Evolutionary conservation across 2,329 filamentous ascomycete genomes (phyloP).

Genomic region (Metarhizium guizhouense): DNA sequence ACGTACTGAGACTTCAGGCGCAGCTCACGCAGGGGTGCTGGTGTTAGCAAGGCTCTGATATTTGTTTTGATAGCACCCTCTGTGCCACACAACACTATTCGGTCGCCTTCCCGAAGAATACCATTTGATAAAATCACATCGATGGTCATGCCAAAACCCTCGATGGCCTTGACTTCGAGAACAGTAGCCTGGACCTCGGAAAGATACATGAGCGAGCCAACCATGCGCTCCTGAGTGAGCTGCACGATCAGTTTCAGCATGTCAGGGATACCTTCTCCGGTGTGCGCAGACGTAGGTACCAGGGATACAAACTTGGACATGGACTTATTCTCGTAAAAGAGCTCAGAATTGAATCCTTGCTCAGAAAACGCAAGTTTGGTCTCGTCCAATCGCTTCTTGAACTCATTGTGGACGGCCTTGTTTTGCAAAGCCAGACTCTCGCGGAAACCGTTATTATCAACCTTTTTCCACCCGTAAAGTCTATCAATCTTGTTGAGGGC

Average conservation of each 20-base stretch:
- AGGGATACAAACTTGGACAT: constrained; percentile 94
- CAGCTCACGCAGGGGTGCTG: constrained; percentile 84
- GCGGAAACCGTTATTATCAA: constrained; percentile 96
- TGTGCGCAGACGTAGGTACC: constrained; percentile 93
- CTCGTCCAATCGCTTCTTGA: constrained; percentile 78
- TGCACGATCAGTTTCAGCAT: constrained; percentile 93
- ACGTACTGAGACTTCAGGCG: constrained; percentile 95
- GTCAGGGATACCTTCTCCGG: constrained; percentile 97
- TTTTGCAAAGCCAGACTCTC: constrained; percentile 85
- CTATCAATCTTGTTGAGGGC: constrained; percentile 99
- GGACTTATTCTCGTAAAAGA: constrained; percentile 97
- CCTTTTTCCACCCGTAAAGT: constrained; percentile 97
- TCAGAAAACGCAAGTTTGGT: constrained; percentile 93
- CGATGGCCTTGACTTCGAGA: constrained; percentile 97
- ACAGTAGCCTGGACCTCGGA: constrained; percentile 97
- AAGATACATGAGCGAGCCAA: constrained; percentile 93
- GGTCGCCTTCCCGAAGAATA: constrained; percentile 87
- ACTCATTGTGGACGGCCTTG: constrained; percentile 90
- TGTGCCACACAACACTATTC: constrained; percentile 91
- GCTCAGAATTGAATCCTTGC: constrained; percentile 94
- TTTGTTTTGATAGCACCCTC: constrained; percentile 94
- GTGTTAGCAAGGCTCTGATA: constrained; percentile 87
- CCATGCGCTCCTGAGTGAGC: constrained; percentile 95
- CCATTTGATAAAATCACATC: constrained; percentile 96
- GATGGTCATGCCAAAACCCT: constrained; percentile 97